phyloP scores from a whole-genome alignment of 495 filamentous ascomycete genomes.

The Neurospora sp. region DNA sequence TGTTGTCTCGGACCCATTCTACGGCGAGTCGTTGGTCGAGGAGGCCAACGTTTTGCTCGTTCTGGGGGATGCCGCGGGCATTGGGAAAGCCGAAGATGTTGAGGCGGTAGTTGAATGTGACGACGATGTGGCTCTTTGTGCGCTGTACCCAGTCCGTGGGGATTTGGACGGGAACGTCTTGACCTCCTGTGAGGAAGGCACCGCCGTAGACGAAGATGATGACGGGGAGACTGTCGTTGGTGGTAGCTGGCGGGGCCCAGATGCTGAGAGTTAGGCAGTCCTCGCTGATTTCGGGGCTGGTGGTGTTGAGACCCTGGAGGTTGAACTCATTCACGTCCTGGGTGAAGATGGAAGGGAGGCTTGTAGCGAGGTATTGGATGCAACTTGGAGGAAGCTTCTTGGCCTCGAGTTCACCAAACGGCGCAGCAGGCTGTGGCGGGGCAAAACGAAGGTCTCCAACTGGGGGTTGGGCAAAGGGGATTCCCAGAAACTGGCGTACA shows the following conservation, averaged over 20 bases:
- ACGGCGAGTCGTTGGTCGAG: conserved; percentile 54
- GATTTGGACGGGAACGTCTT: conserved; percentile 15
- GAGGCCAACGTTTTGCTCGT: conserved; percentile 47
- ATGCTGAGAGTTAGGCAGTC: conserved; percentile 51
- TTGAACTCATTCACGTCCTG: conserved; percentile 16
- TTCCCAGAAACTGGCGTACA: conserved; percentile 39
- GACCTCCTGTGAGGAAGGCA: conserved; percentile 16
- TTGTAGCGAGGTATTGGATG: conserved; percentile 11
- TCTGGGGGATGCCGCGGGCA: conserved; percentile 17
- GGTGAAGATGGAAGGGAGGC: conserved; percentile 10
- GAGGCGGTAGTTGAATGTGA: conserved; percentile 55
- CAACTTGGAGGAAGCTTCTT: conserved; percentile 11
- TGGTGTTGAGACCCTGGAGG: conserved; percentile 11
- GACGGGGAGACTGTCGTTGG: conserved; percentile 19
- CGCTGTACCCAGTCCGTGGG: conserved; percentile 32
- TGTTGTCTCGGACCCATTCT: conserved; percentile 48
- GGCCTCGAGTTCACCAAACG: conserved; percentile 8
- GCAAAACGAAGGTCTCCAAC: conserved; percentile 37
- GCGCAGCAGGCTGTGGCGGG: conserved; percentile 11
- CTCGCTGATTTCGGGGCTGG: conserved; percentile 24
- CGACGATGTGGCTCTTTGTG: conserved; percentile 46
- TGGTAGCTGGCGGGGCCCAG: conserved; percentile 24
- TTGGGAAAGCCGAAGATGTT: conserved; percentile 55
- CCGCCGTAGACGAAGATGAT: conserved; percentile 26
- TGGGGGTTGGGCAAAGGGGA: conserved; percentile 46